Base-by-base conservation (phyloP, 345 rosid species). In the Conringia planisiliqua region DNA sequence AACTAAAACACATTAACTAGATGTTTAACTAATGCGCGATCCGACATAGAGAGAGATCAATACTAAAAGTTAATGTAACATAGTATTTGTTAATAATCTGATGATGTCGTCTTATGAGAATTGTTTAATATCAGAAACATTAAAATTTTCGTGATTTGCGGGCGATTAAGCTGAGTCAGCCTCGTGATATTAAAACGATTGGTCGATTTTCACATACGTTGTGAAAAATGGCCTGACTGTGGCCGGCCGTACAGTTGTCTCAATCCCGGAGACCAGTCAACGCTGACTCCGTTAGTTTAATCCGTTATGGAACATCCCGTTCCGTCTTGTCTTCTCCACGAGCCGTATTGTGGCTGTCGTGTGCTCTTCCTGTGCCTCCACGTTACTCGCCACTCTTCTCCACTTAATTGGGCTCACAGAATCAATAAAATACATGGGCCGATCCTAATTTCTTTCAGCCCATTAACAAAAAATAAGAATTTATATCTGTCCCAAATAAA, bases 171-270 rank as follows among this genome's bases (percentile, higher is more conserved):
- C 35, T 69, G 79, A 52, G 70, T 62, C 70, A 76, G 79, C 59
- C 48, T 62, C 75, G 64, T 62, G 26, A 43, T 48, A 20, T 9
- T 6, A 38, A 66, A 57, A 66, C 22, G 24, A 62, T 61, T 72
- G 62, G 42, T 65, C 48, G 33, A 63, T 54, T 46, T 18, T 3
- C 10, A 30, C 36, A 55, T 42, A 38, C 44, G 35, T 3, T 62
- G 14, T 30, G 24, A 17, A 8, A 44, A 44, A 30, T 13, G 66
- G 80, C 80, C 7, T 70, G 80, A 36, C 38, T n/a, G 0, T 56
- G 14, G 80, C 80, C 80, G 71, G 59, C 80, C 80, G 80, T 70
- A 76, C 75, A 29, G 66, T 76, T 70, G 71, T 70, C 76, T 56
- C 61, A 38, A 46, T 18, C 11, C 7, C 9, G 7, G n/a, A 2